These are phyloP conservation scores for Exsudoporus floridanus DNA, from an alignment of 1,284 basidiomycete genomes.

Conservation along the genomic window DNA sequence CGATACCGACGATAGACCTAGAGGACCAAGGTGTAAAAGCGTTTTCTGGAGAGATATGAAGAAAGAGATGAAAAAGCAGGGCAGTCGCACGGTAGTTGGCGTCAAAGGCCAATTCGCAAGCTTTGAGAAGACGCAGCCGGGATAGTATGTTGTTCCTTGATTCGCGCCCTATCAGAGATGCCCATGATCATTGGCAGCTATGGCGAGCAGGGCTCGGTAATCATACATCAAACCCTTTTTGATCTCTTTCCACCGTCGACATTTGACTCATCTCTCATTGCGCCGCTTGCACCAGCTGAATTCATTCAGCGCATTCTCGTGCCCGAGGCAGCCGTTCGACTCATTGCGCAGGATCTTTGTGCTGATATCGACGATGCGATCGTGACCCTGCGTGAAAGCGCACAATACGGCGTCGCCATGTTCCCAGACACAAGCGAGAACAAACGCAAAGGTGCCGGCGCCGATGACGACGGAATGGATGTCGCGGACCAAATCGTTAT, in stretches of 20 bases:
- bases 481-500: conserved; percentile 61
- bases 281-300: conserved; percentile 64
- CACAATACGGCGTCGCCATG: conserved; percentile 75
- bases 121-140: conserved; percentile 76
- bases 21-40: conserved; percentile 48
- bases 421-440: conserved; percentile 61
- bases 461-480: conserved; percentile 39
- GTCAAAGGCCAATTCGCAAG: conserved; percentile 69
- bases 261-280: conserved; percentile 50
- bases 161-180: neutral
- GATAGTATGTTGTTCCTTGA: conserved; percentile 61
- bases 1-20: conserved; percentile 9
- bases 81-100: conserved; percentile 61
- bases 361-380: conserved; percentile 50
- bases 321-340: conserved; percentile 69
- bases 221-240: conserved; percentile 74
- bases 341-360: conserved; percentile 68
- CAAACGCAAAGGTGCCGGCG: conserved; percentile 39
- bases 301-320: conserved; percentile 74
- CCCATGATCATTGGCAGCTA: conserved; percentile 48
- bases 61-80: conserved; percentile 59
- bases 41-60: conserved; percentile 68
- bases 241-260: conserved; percentile 66
- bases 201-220: conserved; percentile 73
- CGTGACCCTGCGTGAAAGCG: conserved; percentile 65